phyloP scores from a whole-genome alignment of 2,329 filamentous ascomycete genomes.

The Tolypocladium pustulatum region DNA sequence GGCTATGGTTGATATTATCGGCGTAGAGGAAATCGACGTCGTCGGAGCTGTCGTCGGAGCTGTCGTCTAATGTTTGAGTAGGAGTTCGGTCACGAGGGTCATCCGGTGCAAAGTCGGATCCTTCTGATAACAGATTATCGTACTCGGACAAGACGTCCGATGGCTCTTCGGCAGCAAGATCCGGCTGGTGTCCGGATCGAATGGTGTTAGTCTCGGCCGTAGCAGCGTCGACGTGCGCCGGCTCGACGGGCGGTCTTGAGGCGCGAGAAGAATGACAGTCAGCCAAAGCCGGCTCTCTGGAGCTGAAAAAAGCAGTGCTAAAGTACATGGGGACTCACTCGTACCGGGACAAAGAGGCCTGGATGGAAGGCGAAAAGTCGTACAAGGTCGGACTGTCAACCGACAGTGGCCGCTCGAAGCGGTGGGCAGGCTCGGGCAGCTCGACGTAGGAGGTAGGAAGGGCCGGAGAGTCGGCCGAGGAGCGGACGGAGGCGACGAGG shows the following conservation, averaged over 20 bases:
- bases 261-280: conserved; percentile 13
- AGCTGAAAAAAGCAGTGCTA: neutral
- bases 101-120: conserved; percentile 15
- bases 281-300: conserved; percentile 6
- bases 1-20: conserved; percentile 26
- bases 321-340: conserved; percentile 14
- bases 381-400: conserved; percentile 53
- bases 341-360: conserved; percentile 8
- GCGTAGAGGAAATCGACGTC: conserved; percentile 14
- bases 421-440: conserved; percentile 36
- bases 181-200: conserved; percentile 30
- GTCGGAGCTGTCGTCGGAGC: conserved; percentile 21
- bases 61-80: conserved; percentile 14
- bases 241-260: conserved; percentile 13
- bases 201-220: conserved; percentile 23
- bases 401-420: conserved; percentile 44
- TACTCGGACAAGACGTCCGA: conserved; percentile 32
- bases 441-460: conserved; percentile 22
- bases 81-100: conserved; percentile 14
- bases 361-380: conserved; percentile 35
- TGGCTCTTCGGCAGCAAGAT: conserved; percentile 27
- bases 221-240: conserved; percentile 12
- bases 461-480: conserved; percentile 4
- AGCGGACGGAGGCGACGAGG: conserved; percentile 28
- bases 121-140: conserved; percentile 30